Evolutionary conservation across 345 rosid genomes (phyloP).

Genomic region (Ailanthus altissimus): DNA sequence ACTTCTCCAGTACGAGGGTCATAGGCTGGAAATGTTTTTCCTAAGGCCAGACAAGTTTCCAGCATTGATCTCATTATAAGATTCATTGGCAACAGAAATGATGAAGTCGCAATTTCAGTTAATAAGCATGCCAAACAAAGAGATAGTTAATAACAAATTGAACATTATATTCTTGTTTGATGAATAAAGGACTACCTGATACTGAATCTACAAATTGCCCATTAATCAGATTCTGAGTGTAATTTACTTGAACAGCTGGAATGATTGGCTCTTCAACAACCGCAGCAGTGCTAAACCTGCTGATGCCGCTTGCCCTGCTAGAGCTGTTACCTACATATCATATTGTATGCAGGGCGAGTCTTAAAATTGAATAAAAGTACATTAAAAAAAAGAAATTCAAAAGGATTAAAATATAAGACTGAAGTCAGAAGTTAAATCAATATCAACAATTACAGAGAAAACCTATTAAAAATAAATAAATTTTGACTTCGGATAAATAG

Average conservation of each 20-base stretch:
- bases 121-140: not conserved
- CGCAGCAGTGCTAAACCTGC: conserved; percentile 62
- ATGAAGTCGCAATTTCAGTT: not conserved
- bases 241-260: conserved; percentile 66
- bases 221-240: conserved; percentile 72
- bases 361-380: not conserved
- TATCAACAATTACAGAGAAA: not conserved
- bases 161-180: not conserved
- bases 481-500: not conserved
- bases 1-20: conserved; percentile 77
- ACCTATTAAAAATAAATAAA: not conserved
- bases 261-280: conserved; percentile 59
- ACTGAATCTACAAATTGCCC: conserved; percentile 87
- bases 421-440: not conserved
- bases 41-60: conserved; percentile 32
- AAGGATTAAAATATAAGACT: not conserved
- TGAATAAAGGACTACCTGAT: conserved; percentile 52
- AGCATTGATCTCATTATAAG: not conserved
- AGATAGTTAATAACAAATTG: not conserved
- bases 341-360: not conserved
- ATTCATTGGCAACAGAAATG: not conserved
- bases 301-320: conserved; percentile 32
- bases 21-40: conserved; percentile 58
- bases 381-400: not conserved
- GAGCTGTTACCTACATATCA: conserved; percentile 43